phyloP scores from a whole-genome alignment of 352 stramenopile species.

The Phytopythium litorale region DNA sequence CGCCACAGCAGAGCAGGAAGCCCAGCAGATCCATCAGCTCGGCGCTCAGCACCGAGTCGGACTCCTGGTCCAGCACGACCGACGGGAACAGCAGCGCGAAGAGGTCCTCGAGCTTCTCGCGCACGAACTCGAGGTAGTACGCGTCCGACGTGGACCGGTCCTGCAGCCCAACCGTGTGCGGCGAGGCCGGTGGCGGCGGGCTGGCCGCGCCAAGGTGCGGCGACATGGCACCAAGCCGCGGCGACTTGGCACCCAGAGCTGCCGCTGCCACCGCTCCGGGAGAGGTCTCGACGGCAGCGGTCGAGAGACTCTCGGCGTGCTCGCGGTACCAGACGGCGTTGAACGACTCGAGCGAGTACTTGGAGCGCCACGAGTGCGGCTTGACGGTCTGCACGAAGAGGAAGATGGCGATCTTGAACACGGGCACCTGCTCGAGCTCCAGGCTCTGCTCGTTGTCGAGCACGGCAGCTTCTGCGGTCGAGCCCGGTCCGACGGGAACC shows the following conservation, averaged over 20 bases:
- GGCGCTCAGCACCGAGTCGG: constrained; percentile 43
- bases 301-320: constrained; percentile 42
- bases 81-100: constrained; percentile 69
- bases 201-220: constrained; percentile 51
- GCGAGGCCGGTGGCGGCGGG: constrained; percentile 59
- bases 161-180: constrained; percentile 73
- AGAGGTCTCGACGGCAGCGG: constrained; percentile 17
- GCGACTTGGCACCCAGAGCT: constrained; percentile 16
- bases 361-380: constrained; percentile 65
- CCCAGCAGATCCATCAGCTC: constrained; percentile 71
- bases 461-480: constrained; percentile 12
- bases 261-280: background rate
- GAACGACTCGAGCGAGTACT: constrained; percentile 74
- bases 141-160: constrained; percentile 74
- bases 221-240: constrained; percentile 35
- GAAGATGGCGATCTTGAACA: constrained; percentile 78
- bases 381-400: constrained; percentile 81
- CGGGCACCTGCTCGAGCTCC: constrained; percentile 41
- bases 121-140: constrained; percentile 79
- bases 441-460: constrained; percentile 61
- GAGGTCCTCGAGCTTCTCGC: constrained; percentile 73
- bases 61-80: constrained; percentile 44
- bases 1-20: constrained; percentile 65
- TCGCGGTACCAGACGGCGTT: constrained; percentile 81
- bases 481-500: constrained; percentile 36